Conservation (phyloP, 2,329 filamentous ascomycete genomes). For the Talaromyces amestolkiae region DNA sequence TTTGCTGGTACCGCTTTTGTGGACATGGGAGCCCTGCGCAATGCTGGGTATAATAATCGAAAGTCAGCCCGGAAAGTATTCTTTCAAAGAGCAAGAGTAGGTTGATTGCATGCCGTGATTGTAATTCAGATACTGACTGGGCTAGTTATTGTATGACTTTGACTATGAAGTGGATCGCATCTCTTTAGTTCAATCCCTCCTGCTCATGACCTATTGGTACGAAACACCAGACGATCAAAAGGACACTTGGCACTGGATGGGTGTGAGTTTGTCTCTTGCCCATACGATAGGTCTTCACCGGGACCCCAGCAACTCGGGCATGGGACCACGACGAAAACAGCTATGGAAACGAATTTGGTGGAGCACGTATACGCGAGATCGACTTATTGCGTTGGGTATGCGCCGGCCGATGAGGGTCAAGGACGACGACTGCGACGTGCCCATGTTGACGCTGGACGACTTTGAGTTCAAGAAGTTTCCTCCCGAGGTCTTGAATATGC, state of each 20-base stretch:
- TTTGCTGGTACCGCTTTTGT: conserved; percentile 88
- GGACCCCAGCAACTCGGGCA: conserved; percentile 73
- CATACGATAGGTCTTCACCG: conserved; percentile 92
- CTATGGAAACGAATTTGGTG: conserved; percentile 97
- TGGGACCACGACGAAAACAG: conserved; percentile 70
- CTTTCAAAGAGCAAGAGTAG: conserved; percentile 80
- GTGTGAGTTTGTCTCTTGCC: conserved; percentile 85
- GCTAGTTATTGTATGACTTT: conserved; percentile 73
- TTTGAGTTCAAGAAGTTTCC: conserved; percentile 74
- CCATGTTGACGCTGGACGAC: conserved; percentile 79
- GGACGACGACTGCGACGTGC: conserved; percentile 88
- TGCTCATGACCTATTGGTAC: conserved; percentile 97
- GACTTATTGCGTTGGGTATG: conserved; percentile 90
- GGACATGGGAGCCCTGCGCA: conserved; percentile 70
- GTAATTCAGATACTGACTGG: background rate
- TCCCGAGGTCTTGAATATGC: conserved; percentile 65
- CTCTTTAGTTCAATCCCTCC: conserved; percentile 78
- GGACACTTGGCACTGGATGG: conserved; percentile 99
- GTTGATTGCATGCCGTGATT: conserved; percentile 30
- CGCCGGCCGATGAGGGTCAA: conserved; percentile 87
- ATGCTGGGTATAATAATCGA: conserved; percentile 72
- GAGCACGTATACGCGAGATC: conserved; percentile 94
- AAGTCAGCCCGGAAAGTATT: conserved; percentile 84
- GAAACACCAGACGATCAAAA: conserved; percentile 96
- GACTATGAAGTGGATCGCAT: conserved; percentile 92